Evolutionary conservation across 2,329 filamentous ascomycete genomes (phyloP), one percentile per base, ranked within the genome.

Genomic region (Microsporum audouinii): DNA sequence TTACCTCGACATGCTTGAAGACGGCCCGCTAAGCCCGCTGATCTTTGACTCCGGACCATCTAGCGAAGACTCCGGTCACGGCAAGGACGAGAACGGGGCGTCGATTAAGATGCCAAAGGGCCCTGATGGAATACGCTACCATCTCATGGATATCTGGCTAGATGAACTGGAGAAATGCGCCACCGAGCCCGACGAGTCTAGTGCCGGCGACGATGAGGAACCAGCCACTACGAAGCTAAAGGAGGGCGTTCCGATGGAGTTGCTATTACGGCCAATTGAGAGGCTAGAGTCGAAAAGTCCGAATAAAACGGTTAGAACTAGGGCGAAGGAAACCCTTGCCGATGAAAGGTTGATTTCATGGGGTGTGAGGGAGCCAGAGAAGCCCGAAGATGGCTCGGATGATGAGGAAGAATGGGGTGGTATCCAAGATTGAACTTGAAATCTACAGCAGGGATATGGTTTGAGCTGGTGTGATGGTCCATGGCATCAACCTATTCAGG

Each of bases 141-240:
- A 99, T 75, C 82, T 91, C 12, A 74, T 95, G 65, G 94, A 99
- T 76, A 82, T 97, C 60, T 97, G 88, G 84, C 82, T 95, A 6
- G 94, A 97, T 72, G 91, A 96, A 79, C 74, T 91, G 68, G 88
- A 91, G 73, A 86, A 85, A 70, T 82, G 84, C 38, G 82, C 85
- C 59, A 78, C 82, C 39, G 66, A 84, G 27, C 67, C 60, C 10
- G 74, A 75, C 39, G 75, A 74, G 7, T 69, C 69, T 2, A 68
- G 69, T 4, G 69, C 68, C 8, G 72, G 71, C 3, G 68, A 68
- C 63, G 71, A 73, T 58, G 64, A 69, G 2, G 68, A 73, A 31
- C 65, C 62, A 17, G 63, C 65, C 14, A n/a, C 39, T 43, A 65
- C 49, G 31, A 74, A 72, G 63, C 68, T 74, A 49, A 71, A 72